Base-by-base conservation (phyloP, 768 basidiomycete genomes). In the Neoboletus brunneissimus region DNA sequence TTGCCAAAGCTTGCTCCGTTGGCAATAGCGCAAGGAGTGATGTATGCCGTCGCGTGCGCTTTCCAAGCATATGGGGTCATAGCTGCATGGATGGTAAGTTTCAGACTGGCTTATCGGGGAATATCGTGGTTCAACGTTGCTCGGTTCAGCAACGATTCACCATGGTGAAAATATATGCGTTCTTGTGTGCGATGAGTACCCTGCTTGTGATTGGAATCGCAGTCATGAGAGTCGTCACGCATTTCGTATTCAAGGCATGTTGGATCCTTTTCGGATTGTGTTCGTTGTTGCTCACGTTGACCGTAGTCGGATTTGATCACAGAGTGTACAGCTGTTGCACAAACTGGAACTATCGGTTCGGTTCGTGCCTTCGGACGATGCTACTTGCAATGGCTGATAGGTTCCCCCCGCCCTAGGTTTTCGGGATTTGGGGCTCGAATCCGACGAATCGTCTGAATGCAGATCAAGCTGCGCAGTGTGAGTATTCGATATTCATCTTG, bases 191-290 rank as follows among this genome's bases (percentile, higher is more conserved):
- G 0, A 56, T 80, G 3, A 78, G 77, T 7, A 67, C 80, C 20
- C 66, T 86, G 46, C 64, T 85, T 2, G 72, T 86, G 23, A 61
- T 79, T 7, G 87, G 72, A 0, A 71, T 80, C 4, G 82, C 80
- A 8, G 59, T 91, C 40, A 63, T 86, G 58, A 77, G 82, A 29
- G 73, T 83, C 10, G 68, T 91, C 9, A 74, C 82, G 1, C 89
- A 92, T 64, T 91, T 89, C 60, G 76, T 75, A 0, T 77, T 78
- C 74, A 91, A 89, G 81, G 88, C 82, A 41, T 23, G 72, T 64
- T 0, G 38, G 41, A 23, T 29, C n/a, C 11, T 22, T 25, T 25
- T 9, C 0, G 2, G 2, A 12, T 18, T 2, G 1, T 12, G 11
- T 34, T 15, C 2, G 9, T 48, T 20, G 49, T 37, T 32, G 35